Base-by-base conservation (phyloP, 2,329 filamentous ascomycete genomes). In the Aspergillus floridensis region DNA sequence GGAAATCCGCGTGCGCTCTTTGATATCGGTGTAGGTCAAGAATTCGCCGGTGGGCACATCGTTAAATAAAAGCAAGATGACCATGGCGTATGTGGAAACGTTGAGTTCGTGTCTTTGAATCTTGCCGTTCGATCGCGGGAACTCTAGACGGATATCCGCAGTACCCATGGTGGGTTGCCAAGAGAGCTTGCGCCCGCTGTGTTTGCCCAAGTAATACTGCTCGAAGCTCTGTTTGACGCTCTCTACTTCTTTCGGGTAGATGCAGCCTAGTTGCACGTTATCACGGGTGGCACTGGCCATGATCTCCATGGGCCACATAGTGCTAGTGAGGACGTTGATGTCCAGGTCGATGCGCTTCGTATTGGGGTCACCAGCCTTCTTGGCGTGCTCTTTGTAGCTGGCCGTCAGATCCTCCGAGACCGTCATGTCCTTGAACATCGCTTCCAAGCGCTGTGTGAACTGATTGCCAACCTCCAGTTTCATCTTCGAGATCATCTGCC, bases 351-450 rank as follows among this genome's bases (percentile, higher is more conserved):
- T 86, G 31, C 83, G 86, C 70, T 84, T 86, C 3, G 82, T 79
- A 59, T 87, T 82, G 2, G 77, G 76, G 54, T 84, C 82, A n/a
- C 78, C 82, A 16, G 77, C 83, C 70, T 73, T 86, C 74, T 73
- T 84, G 74, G 87, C 86, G 63, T 93, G 86, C 16, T 84, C 83
- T 65, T 88, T 89, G 78, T 96, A 98, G 58, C 84, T 86, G 12
- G 86, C 78, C 0, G 90, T 92, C 26, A 97, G 83, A 65, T 96
- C 93, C 57, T 89, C 87, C 0, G 93, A 97, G 12, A 93, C 87
- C 16, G 88, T 86, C 85, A 98, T 93, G 70, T 99, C 95, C 76
- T 92, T 93, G 80, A 99, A 97, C 92, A 99, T 98, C 65, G 92
- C 90, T 72, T 99, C 95, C 49, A 99, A 86, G 73, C 96, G 96